phyloP scores from a whole-genome alignment of 2,329 filamentous ascomycete genomes.

The Colletotrichum magnum region DNA sequence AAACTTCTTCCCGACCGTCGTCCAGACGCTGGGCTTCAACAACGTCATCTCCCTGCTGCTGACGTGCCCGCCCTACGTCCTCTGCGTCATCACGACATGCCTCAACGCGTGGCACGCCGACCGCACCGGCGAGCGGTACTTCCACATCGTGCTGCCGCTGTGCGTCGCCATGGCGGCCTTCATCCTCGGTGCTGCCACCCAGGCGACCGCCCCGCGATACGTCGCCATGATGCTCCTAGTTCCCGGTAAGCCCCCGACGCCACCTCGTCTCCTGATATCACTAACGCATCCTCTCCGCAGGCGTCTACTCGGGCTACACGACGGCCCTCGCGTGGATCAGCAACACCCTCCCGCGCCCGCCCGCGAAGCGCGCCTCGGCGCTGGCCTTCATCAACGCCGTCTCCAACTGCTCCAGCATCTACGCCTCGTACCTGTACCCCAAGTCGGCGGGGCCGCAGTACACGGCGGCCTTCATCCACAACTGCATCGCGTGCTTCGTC shows the following conservation, averaged over 20 bases:
- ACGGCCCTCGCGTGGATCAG: constrained; percentile 80
- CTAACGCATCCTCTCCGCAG: constrained; percentile 41
- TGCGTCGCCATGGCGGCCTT: constrained; percentile 74
- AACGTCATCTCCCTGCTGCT: constrained; percentile 73
- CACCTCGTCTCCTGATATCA: background rate
- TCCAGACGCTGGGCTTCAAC: constrained; percentile 75
- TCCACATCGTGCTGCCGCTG: constrained; percentile 75
- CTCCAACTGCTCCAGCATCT: constrained; percentile 68
- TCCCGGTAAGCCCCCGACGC: constrained; percentile 38
- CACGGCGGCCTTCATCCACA: constrained; percentile 75
- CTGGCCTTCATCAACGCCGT: constrained; percentile 81
- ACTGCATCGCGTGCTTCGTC: constrained; percentile 75
- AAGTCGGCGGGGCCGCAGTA: constrained; percentile 59
- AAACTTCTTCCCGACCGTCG: constrained; percentile 80
- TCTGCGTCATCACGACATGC: constrained; percentile 73
- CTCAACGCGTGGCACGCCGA: constrained; percentile 80
- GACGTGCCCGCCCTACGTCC: constrained; percentile 76
- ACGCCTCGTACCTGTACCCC: constrained; percentile 78
- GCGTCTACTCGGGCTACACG: constrained; percentile 62
- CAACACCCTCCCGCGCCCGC: constrained; percentile 80
- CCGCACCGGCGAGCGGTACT: constrained; percentile 78
- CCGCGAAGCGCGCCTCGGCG: constrained; percentile 78
- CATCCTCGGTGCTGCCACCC: constrained; percentile 77
- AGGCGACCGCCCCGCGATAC: constrained; percentile 73
- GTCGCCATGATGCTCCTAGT: constrained; percentile 59